phyloP scores from a whole-genome alignment of 257 asterid genomes.

The Knoxia roxburghii region DNA sequence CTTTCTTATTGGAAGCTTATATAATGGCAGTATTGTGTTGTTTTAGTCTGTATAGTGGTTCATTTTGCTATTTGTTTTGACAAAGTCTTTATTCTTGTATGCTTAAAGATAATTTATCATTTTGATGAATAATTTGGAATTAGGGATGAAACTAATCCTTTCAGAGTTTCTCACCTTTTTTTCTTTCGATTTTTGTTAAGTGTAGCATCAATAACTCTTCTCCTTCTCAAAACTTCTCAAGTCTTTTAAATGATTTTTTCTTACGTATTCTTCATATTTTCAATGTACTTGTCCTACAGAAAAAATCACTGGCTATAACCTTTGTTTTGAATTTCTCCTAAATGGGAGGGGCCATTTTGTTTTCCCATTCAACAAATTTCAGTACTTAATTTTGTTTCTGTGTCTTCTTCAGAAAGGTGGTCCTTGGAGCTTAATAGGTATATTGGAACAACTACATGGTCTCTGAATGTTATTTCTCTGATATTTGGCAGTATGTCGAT shows the following conservation, averaged over 20 bases:
- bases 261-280: not conserved
- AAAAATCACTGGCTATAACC: not conserved
- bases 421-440: slow-evolving; percentile 2
- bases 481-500: slow-evolving; percentile 71
- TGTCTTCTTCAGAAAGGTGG: not conserved
- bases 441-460: not conserved
- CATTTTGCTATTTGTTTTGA: not conserved
- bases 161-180: not conserved
- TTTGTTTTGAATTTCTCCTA: not conserved
- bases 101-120: not conserved
- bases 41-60: not conserved
- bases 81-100: not conserved
- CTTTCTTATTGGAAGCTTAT: not conserved
- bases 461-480: slow-evolving; percentile 3
- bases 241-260: not conserved
- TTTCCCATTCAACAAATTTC: not conserved
- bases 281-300: not conserved
- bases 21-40: not conserved
- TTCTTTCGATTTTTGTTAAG: not conserved
- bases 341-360: not conserved
- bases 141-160: not conserved
- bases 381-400: not conserved
- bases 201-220: not conserved
- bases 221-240: no score
- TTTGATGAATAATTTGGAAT: not conserved